phyloP scores from a whole-genome alignment of 768 basidiomycete species.

The Kwoniella bestiolae region DNA sequence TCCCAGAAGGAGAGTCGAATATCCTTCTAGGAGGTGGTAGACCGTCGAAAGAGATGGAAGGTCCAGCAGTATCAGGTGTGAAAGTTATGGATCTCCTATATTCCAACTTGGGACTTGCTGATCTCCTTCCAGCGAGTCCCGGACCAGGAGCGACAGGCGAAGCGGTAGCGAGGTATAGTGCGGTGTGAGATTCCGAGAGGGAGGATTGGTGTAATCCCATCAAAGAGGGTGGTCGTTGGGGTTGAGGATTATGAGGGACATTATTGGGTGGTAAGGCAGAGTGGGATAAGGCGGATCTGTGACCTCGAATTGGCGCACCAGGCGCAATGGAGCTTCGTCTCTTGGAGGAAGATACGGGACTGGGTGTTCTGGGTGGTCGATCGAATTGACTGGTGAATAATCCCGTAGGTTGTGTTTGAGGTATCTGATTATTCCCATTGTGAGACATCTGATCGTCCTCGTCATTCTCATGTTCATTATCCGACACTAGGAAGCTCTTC shows the following conservation, averaged over 20 bases:
- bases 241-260: background rate
- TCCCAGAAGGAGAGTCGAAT: constrained; percentile 19
- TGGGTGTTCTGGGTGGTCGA: constrained; percentile 45
- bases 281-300: constrained; percentile 31
- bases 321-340: constrained; percentile 28
- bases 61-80: constrained; percentile 39
- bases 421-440: background rate
- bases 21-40: constrained; percentile 19
- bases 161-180: constrained; percentile 47
- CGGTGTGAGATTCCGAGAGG: constrained; percentile 50
- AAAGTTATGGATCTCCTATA: constrained; percentile 38
- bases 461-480: constrained; percentile 35
- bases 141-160: constrained; percentile 32
- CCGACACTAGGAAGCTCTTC: constrained; percentile 45
- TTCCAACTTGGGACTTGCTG: constrained; percentile 37
- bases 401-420: constrained; percentile 15
- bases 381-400: constrained; percentile 41
- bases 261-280: constrained; percentile 15
- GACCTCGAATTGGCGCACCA: constrained; percentile 41
- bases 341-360: constrained; percentile 24
- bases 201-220: constrained; percentile 48
- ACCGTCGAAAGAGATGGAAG: constrained; percentile 31
- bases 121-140: constrained; percentile 20
- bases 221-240: constrained; percentile 32
- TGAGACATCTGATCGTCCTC: constrained; percentile 17